phyloP scores from a whole-genome alignment of 352 stramenopile species.

The Pythium coloratum region DNA sequence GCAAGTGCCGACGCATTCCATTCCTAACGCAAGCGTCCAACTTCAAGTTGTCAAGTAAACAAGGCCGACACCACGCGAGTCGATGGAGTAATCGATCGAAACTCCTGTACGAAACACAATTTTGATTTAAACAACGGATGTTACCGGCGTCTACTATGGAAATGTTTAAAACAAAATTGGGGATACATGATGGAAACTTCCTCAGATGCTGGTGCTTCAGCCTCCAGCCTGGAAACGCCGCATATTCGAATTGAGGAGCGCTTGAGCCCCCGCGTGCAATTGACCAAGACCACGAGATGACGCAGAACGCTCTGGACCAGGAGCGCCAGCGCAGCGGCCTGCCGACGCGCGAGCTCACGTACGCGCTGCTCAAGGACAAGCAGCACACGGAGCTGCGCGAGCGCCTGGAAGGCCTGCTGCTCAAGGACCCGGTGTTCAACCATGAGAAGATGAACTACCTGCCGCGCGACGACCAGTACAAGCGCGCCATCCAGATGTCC shows the following conservation, averaged over 20 bases:
- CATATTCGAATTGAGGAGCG: conserved; percentile 3
- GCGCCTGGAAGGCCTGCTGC: conserved; percentile 59
- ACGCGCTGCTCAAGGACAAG: conserved; percentile 60
- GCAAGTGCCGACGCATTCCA: not conserved
- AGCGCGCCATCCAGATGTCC: conserved; percentile 54
- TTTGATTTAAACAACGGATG: not conserved
- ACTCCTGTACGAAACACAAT: conserved; percentile 1
- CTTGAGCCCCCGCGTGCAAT: not conserved
- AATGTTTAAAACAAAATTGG: conserved; percentile 5
- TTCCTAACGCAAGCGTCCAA: not conserved
- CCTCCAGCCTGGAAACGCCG: not conserved
- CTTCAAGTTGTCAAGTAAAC: conserved; percentile 34
- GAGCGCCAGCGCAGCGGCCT: conserved; percentile 54
- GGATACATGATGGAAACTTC: not conserved
- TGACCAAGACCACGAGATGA: not conserved
- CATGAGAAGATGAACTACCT: conserved; percentile 69
- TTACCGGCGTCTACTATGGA: not conserved
- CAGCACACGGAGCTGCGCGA: conserved; percentile 50
- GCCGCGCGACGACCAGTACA: conserved; percentile 62
- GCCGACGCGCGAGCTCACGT: conserved; percentile 54
- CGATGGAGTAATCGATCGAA: conserved; percentile 9
- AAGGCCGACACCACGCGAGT: not conserved
- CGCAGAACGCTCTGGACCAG: conserved; percentile 10
- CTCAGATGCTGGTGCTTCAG: conserved; percentile 1
- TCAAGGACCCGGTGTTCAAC: conserved; percentile 56